Evolutionary conservation across 169 alveolate genomes (phyloP), one percentile per base, ranked within the genome.

Genomic region (Neospora caninum): DNA sequence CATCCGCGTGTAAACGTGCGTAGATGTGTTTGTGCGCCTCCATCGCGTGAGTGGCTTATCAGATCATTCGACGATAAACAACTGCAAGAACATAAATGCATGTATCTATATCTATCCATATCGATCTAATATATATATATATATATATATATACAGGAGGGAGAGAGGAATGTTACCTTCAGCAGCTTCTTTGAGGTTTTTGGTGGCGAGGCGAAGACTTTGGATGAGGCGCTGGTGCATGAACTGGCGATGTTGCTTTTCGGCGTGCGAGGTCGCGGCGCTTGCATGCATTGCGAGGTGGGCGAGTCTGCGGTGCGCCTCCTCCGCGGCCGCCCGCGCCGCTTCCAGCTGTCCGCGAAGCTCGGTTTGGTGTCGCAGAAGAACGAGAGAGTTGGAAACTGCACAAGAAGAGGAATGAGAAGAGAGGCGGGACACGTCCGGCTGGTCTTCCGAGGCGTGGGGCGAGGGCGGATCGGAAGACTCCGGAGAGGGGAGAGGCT

Each of bases 191-290:
- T 80, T 58, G 43, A 92, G 94, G 45, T 83, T 41, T 36, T 89
- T 67, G 70, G 69, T 80, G 58, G 89, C 89, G 53, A 42, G 10
- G 67, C 39, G 89, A 13, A 82, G 89, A 42, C 89, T 82, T 10
- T 43, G 53, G 41, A 82, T 18, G 25, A 82, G 67, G 34, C 88
- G 87, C 53, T 25, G 38, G 58, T 83, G 34, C 70, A 53, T 38
- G 69, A 64, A 18, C 22, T 29, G 92, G 58, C 94, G 67, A n/a
- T 92, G 88, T 58, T 42, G 86, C 92, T 69, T 38, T 70, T 92
- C 94, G 9, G 49, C 39, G 54, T n/a, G 49, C n/a, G 94, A 83
- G 29, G 70, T 42, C 34, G 94, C 92, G 43, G 94, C 94, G n/a
- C 53, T 31, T 22, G 78, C 94, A 83, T 92, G 94, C 88, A 39